Evolutionary conservation across 345 rosid species (phyloP).

Genomic region (Salix purpurea): DNA sequence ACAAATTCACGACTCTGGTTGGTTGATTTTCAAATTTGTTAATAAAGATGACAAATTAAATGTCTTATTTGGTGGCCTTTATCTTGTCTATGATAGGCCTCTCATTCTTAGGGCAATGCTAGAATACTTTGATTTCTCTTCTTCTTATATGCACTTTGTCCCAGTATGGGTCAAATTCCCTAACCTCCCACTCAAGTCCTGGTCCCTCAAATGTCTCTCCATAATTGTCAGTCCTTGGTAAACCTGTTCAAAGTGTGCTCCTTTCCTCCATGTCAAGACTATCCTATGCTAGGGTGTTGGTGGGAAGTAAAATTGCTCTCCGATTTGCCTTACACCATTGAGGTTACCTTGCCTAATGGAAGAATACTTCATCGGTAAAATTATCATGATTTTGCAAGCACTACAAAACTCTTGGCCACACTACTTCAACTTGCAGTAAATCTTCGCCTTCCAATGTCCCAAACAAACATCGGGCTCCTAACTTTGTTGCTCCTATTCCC

Average conservation of each 20-base stretch:
- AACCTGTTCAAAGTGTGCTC: neutral
- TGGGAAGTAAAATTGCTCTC: neutral
- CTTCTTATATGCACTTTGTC: neutral
- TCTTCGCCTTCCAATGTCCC: too few species aligned
- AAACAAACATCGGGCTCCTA: too few species aligned
- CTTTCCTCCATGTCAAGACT: neutral
- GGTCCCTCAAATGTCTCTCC: neutral
- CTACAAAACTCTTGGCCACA: neutral
- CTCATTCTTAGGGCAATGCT: neutral
- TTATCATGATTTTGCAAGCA: neutral
- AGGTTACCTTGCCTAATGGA: neutral
- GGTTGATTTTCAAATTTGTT: neutral
- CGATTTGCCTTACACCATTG: neutral
- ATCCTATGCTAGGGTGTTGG: neutral
- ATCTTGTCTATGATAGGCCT: neutral
- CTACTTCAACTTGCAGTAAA: neutral
- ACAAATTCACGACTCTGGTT: fast-evolving
- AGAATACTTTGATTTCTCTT: neutral
- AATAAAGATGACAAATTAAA: too few species aligned
- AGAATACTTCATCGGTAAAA: too few species aligned
- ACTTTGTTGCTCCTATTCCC: too few species aligned
- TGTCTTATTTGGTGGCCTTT: neutral
- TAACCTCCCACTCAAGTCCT: neutral
- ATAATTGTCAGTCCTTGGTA: too few species aligned
- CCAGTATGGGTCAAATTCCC: neutral